Base-by-base conservation (phyloP, 768 basidiomycete genomes). In the Rhizopogon vinicolor region DNA sequence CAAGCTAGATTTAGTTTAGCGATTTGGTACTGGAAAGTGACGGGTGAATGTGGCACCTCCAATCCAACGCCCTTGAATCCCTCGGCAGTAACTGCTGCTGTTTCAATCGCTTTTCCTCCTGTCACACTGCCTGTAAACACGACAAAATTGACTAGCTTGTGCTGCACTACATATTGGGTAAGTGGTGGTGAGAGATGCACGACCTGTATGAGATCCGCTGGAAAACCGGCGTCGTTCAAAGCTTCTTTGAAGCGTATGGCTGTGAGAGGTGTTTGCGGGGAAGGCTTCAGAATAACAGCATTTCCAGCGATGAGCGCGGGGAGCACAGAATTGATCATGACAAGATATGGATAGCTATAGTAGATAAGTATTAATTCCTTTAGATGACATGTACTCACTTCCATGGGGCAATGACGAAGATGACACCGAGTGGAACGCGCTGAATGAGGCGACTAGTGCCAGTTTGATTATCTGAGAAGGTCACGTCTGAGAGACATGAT, bases 291-390 rank as follows among this genome's bases (percentile, higher is more conserved):
- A 44, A 99, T 68, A 10, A 98, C 90, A 0, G 91, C 72, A 68
- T 99, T 98, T 31, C 97, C 91, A 5, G 95, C 85, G 29, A 98
- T 75, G 59, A 99, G 75, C 0, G 93, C 91, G 1, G 97, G 97
- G 22, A 99, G 80, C 50, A 98, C 84, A 3, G 91, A 86, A 71
- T 99, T 99, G 70, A 98, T 81, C 39, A 91, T 84, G 37, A 86
- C 87, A 33, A 98, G 84, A 72, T 93, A 94, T 0, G 94, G 94
- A 71, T 81, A 96, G 68, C 91, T 95, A 64, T 8, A 54, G 10
- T 22, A 37, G 6, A 28, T 39, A 29, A 55, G n/a, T 39, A 35
- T 52, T 1, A 22, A n/a, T 31, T n/a, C 1, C n/a, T 14, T 28
- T 19, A 7, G 3, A 5, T 6, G 43, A 45, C 22, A 5, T n/a